These are phyloP conservation scores for Ceratocystiopsis brevicomis DNA, from an alignment of 2,329 filamentous ascomycete genomes.

Conservation along the genomic window DNA sequence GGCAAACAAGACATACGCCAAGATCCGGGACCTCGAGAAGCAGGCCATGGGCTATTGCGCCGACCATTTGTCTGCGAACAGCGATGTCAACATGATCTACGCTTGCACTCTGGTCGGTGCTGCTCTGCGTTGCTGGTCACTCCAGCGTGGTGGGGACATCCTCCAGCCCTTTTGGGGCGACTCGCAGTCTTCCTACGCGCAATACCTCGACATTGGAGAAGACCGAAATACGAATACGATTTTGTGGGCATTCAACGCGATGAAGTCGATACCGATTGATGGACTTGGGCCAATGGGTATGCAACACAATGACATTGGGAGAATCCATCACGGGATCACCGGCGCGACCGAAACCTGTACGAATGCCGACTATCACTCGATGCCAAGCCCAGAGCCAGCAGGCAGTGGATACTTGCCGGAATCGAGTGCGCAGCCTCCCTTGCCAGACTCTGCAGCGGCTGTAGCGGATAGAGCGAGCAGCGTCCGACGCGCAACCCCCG, in stretches of 20 bases:
- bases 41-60: not conserved
- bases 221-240: not conserved
- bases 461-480: too few relatives aligned
- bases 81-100: not conserved
- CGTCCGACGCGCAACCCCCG: too few relatives aligned
- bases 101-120: not conserved
- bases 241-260: not conserved
- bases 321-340: too few relatives aligned
- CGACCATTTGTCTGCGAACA: not conserved
- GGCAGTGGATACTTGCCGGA: too few relatives aligned
- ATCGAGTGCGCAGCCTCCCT: too few relatives aligned
- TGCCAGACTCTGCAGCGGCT: too few relatives aligned
- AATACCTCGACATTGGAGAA: not conserved
- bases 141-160: not conserved
- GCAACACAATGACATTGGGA: not conserved
- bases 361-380: too few relatives aligned
- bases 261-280: not conserved
- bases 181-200: not conserved
- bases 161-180: not conserved
- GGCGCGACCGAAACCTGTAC: too few relatives aligned
- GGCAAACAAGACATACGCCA: not conserved
- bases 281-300: not conserved
- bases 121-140: not conserved
- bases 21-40: not conserved
- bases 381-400: too few relatives aligned